Conservation (phyloP, 306 rosid genomes). For the Potentilla sterilis region DNA sequence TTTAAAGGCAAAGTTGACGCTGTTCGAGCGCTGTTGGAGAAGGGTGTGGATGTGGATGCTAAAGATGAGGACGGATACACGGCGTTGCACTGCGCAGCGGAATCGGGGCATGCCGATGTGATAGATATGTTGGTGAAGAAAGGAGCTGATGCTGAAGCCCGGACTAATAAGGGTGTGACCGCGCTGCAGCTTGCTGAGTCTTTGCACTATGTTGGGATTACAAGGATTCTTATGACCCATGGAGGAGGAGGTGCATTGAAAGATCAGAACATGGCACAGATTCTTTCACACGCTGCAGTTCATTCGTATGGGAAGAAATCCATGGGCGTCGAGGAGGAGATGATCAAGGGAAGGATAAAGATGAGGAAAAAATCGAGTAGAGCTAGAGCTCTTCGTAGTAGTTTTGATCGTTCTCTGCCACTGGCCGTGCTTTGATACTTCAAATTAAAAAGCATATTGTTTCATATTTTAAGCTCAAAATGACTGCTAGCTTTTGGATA, state of each 20-base stretch:
- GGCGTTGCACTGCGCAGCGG: constrained; percentile 69
- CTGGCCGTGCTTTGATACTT: constrained; percentile 37
- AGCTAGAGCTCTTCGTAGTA: constrained; percentile 37
- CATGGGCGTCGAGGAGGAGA: constrained; percentile 1
- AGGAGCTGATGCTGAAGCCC: constrained; percentile 65
- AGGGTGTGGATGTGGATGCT: constrained; percentile 61
- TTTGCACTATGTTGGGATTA: constrained; percentile 54
- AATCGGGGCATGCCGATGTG: constrained; percentile 63
- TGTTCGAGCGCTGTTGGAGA: constrained; percentile 45
- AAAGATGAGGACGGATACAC: constrained; percentile 83
- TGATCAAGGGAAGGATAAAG: constrained; percentile 8
- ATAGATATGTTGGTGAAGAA: constrained; percentile 67
- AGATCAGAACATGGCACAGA: constrained; percentile 13
- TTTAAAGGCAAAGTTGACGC: constrained; percentile 63
- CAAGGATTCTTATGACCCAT: constrained; percentile 56
- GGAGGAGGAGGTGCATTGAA: constrained; percentile 55
- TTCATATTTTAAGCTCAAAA: constrained; percentile 3
- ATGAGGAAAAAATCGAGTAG: constrained; percentile 27
- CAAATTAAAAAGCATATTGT: background rate
- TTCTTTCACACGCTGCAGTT: background rate
- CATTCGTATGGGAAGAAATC: constrained; percentile 28
- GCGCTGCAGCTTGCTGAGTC: constrained; percentile 70
- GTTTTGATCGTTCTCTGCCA: constrained; percentile 41
- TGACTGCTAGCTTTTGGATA: background rate
- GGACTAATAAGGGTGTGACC: constrained; percentile 67